Percentiles rank a stretch among this genome's conserved stretches.
Evolutionary conservation across 2,329 filamentous ascomycete species (phyloP).

Genomic region (Diaporthe sp.): DNA sequence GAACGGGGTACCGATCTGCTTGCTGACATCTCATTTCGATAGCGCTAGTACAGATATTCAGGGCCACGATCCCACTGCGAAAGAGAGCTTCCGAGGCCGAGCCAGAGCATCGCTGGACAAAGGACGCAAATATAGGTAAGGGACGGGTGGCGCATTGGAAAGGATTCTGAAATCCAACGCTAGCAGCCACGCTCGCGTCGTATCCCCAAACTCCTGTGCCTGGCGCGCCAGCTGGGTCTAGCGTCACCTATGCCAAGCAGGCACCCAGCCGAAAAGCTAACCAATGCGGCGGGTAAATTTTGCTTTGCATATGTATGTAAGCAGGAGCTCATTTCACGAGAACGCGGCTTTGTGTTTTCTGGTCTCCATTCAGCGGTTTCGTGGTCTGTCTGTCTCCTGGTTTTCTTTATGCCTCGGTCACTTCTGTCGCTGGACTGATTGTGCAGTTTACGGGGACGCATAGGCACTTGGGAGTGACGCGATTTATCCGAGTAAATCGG

Average conservation of each 20-base stretch:
- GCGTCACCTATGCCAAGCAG: conserved; percentile 9
- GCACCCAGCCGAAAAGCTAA: conserved; percentile 3
- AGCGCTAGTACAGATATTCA: neutral
- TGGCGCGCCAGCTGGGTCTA: neutral
- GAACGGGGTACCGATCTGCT: neutral
- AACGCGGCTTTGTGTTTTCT: neutral
- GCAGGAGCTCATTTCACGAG: conserved; percentile 23
- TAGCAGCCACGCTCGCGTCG: neutral
- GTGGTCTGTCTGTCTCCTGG: neutral
- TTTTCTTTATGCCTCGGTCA: neutral
- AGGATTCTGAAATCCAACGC: conserved; percentile 10
- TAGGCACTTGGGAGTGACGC: neutral
- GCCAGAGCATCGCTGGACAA: neutral
- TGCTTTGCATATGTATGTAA: neutral
- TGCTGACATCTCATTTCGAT: neutral
- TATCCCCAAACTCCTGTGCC: neutral
- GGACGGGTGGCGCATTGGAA: neutral
- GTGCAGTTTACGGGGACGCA: neutral
- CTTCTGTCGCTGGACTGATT: neutral
- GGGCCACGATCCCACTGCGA: neutral
- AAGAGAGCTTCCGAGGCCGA: neutral
- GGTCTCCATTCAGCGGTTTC: neutral
- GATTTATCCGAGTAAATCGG: no score
- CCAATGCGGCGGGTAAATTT: neutral
- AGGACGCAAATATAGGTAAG: neutral